These are phyloP conservation scores for Trametes pubescens DNA, from an alignment of 1,284 basidiomycete species.

Conservation along the genomic window DNA sequence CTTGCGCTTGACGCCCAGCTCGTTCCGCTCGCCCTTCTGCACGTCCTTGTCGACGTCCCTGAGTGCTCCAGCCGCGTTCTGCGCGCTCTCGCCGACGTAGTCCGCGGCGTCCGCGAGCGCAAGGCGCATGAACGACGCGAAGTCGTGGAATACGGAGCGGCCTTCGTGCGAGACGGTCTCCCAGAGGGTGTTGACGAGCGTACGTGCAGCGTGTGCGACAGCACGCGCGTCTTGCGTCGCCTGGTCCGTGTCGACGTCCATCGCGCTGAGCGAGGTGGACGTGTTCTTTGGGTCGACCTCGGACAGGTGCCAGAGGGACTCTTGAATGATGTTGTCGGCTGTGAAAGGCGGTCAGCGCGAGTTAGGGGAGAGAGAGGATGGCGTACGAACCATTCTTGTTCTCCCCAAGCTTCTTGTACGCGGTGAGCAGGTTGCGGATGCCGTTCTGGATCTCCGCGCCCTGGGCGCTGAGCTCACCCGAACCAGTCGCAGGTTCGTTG, in stretches of 20 bases:
- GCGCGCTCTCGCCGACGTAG: conserved; percentile 57
- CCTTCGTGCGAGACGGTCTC: conserved; percentile 60
- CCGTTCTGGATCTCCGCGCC: conserved; percentile 59
- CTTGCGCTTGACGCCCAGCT: conserved; percentile 59
- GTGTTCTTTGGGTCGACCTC: conserved; percentile 56
- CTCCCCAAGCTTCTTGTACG: conserved; percentile 59
- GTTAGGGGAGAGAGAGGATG: not conserved
- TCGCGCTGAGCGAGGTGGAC: conserved; percentile 36
- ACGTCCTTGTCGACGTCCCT: conserved; percentile 64
- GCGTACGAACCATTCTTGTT: conserved; percentile 62
- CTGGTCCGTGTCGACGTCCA: conserved; percentile 51
- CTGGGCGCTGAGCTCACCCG: conserved; percentile 56
- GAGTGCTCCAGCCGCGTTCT: conserved; percentile 56
- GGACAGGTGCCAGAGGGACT: conserved; percentile 67
- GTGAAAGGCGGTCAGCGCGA: conserved; percentile 7
- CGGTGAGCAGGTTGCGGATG: conserved; percentile 55
- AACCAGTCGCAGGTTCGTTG: conserved; percentile 48
- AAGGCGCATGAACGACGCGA: conserved; percentile 67
- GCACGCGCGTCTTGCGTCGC: conserved; percentile 57
- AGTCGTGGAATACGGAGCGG: conserved; percentile 61
- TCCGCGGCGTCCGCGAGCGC: conserved; percentile 71
- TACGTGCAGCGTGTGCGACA: conserved; percentile 56
- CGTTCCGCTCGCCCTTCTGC: conserved; percentile 63
- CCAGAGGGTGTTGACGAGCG: conserved; percentile 60
- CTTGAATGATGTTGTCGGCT: conserved; percentile 70